phyloP scores from a whole-genome alignment of 2,329 filamentous ascomycete species.

The Nannizziopsis barbatae region DNA sequence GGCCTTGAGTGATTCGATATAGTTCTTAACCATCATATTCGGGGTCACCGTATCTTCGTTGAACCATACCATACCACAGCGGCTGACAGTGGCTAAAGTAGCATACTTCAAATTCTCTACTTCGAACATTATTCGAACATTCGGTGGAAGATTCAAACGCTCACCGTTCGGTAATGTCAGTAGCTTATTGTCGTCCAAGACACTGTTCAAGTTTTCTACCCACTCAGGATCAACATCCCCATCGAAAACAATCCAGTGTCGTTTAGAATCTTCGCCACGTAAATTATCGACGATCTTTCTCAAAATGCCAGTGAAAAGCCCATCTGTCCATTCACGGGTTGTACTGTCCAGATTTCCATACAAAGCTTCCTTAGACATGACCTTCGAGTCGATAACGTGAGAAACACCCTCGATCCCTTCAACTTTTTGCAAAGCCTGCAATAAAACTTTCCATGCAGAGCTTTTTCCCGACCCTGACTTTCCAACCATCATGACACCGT shows the following conservation, averaged over 20 bases:
- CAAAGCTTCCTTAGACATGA: slow-evolving; percentile 97
- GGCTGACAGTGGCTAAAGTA: slow-evolving; percentile 95
- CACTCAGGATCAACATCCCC: slow-evolving; percentile 98
- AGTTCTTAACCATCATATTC: slow-evolving; percentile 84
- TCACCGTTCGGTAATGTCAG: slow-evolving; percentile 95
- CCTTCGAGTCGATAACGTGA: slow-evolving; percentile 97
- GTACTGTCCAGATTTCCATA: slow-evolving; percentile 95
- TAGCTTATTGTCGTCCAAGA: slow-evolving; percentile 97
- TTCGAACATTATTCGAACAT: slow-evolving; percentile 99
- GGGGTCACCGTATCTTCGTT: slow-evolving; percentile 94
- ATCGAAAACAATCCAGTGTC: slow-evolving; percentile 99
- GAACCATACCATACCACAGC: slow-evolving; percentile 99
- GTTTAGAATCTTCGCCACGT: slow-evolving; percentile 88
- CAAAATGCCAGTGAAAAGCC: slow-evolving; percentile 92
- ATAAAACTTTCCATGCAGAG: slow-evolving; percentile 79
- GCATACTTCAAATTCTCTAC: slow-evolving; percentile 97
- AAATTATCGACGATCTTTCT: slow-evolving; percentile 98
- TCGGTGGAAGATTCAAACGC: slow-evolving; percentile 82
- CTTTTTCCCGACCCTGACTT: slow-evolving; percentile 97
- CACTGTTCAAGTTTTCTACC: slow-evolving; percentile 99
- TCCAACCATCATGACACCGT: slow-evolving; percentile 99
- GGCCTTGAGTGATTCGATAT: slow-evolving; percentile 70
- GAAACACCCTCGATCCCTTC: slow-evolving; percentile 88
- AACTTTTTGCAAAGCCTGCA: slow-evolving; percentile 81
- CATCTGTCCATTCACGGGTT: slow-evolving; percentile 97